Base-by-base conservation (phyloP, 2,329 filamentous ascomycete species). In the Domatiomyces catenatus region DNA sequence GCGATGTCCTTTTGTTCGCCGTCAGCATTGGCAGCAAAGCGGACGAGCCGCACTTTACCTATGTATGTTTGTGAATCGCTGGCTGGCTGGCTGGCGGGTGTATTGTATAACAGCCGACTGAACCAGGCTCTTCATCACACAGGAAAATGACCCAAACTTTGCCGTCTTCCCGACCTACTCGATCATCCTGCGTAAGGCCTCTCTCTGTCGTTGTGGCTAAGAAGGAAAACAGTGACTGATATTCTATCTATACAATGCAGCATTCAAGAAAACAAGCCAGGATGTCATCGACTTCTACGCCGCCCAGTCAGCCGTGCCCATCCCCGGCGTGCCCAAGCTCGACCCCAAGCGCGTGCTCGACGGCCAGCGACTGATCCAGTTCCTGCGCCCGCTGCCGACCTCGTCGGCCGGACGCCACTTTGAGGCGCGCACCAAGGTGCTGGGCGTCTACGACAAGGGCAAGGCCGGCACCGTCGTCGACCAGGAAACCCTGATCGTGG, bases 21-120 rank as follows among this genome's bases (percentile, higher is more conserved):
- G 83, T 84, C 68, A 90, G 83, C 70, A 90, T 95, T 65, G 89
- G 89, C 51, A 81, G 76, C 63, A 90, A 79, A 10, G 75, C 76
- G n/a, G 81, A 94, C 60, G 89, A 95, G 73, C 79, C 94, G 62
- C 87, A 94, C 65, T 94, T 90, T 65, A 81, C 94, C 69, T 95
- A 88, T 62, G 87, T 92, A 74, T 53, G 77, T 63, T 39, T 24
- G 3, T 24, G 18, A 36, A 47, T 39, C 18, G 8, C 20, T 18
- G 12, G 22, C 19, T 17, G 22, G 12, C 12, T 45, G 10, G 22
- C 22, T 17, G 22, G 12, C 12, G 42, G 10, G 22, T 24, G 5
- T 1, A 7, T n/a, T 46, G 6, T 28, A 22, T 18, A 46, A 26
- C 44, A 7, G 47, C 26, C 26, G 19, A 42, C 19, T 19, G 22